Evolutionary conservation across 371 early-diverging fungal genomes (phyloP), one percentile per base, ranked within the genome.

Genomic region (Mucor saturninus): DNA sequence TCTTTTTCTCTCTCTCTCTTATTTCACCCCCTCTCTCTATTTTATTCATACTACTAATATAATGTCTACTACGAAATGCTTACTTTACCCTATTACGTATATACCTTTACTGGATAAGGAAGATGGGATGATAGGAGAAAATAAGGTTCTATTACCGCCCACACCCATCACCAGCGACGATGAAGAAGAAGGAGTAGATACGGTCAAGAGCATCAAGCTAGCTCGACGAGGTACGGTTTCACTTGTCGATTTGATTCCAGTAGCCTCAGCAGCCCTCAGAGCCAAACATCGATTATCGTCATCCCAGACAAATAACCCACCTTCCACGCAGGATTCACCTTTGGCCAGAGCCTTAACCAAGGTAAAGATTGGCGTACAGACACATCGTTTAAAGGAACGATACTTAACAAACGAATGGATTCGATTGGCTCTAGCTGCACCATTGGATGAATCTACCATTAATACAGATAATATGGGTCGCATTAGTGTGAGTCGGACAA

Each of bases 361-460:
- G 55, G 78, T 79, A 3, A 73, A 65, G 50, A 30, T 72, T 39
- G 80, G 79, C 49, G 56, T 82, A 7, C 67, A 77, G 32, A 73
- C 78, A 10, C 71, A 70, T 15, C 60, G 76, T 31, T 55, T 82
- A 8, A 79, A 79, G 62, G 76, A 77, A 70, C 69, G 61, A 39
- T 75, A 76, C 39, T 61, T 82, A 11, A 63, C 61, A 5, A 72
- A 74, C 26, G 83, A 82, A 61, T 82, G 83, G 83, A 76, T 76
- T n/a, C 65, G 80, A 32, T 55, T 82, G 1, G 79, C 80, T 10
- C 62, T 82, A 5, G 61, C 59, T 21, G 31, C 72, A 8, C 76
- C 77, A 0, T 70, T 82, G 2, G 78, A 79, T 54, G 75, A 71
- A 26, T 59, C 70, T 2, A 63, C 65, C 10, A 71, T 77, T 50